phyloP scores from a whole-genome alignment of 805 yeast genomes.

The Cyberlindnera subsufficiens region DNA sequence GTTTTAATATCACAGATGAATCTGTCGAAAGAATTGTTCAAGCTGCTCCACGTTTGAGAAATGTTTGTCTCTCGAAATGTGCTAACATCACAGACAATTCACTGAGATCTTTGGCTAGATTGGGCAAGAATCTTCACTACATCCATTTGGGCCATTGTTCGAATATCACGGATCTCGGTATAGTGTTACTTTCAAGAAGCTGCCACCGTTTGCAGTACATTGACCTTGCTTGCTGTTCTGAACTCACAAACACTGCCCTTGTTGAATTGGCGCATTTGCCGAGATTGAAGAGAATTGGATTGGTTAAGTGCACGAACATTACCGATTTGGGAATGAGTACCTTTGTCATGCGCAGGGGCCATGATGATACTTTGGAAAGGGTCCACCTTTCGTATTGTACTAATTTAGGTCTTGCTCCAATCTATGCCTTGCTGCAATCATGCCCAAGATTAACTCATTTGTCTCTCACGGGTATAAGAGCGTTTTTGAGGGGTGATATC shows the following conservation, averaged over 20 bases:
- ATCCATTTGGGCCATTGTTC: constrained; percentile 93
- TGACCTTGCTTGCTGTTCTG: constrained; percentile 91
- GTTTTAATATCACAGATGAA: constrained; percentile 74
- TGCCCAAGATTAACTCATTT: constrained; percentile 88
- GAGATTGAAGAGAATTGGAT: constrained; percentile 80
- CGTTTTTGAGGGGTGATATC: constrained; percentile 83
- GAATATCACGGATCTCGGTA: constrained; percentile 85
- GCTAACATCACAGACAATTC: constrained; percentile 79
- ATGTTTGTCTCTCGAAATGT: constrained; percentile 87
- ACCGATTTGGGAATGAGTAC: constrained; percentile 78
- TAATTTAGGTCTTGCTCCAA: constrained; percentile 71
- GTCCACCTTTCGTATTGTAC: constrained; percentile 92
- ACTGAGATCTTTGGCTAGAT: constrained; percentile 58
- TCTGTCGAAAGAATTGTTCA: constrained; percentile 66
- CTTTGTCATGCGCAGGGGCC: constrained; percentile 60
- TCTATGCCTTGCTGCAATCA: constrained; percentile 62
- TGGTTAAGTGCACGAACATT: constrained; percentile 85
- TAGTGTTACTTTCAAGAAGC: constrained; percentile 60
- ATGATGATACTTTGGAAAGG: constrained; percentile 80
- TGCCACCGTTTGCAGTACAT: constrained; percentile 88
- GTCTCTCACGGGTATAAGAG: constrained; percentile 84
- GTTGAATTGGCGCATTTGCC: constrained; percentile 72
- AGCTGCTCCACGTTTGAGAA: constrained; percentile 80
- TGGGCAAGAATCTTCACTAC: constrained; percentile 80
- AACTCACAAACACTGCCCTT: constrained; percentile 78